These are phyloP conservation scores for Globisporangium splendens DNA, from an alignment of 352 stramenopile genomes.

Conservation along the genomic window DNA sequence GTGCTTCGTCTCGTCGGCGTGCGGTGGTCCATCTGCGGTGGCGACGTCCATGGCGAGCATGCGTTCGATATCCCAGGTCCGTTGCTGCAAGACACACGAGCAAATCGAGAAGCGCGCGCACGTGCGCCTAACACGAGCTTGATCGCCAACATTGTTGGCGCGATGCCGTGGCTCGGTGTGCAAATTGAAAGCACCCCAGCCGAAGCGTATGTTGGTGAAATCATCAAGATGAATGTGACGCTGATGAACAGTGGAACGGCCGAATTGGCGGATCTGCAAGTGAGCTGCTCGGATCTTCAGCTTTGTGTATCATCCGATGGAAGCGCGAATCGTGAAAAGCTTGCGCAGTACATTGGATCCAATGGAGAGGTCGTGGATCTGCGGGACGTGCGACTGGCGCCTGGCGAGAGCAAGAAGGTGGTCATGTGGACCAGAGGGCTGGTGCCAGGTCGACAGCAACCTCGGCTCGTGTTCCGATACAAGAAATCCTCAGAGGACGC, in stretches of 20 bases:
- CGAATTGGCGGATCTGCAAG: slow-evolving; percentile 44
- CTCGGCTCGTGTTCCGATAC: slow-evolving; percentile 74
- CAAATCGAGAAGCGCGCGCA: slow-evolving; percentile 63
- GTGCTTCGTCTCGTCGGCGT: slow-evolving; percentile 65
- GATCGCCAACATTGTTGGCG: slow-evolving; percentile 63
- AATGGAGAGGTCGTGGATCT: slow-evolving; percentile 68
- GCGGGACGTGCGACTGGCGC: slow-evolving; percentile 36
- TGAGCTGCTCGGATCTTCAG: slow-evolving; percentile 62
- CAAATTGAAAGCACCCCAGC: slow-evolving; percentile 38
- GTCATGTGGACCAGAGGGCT: slow-evolving; percentile 49
- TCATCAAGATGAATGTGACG: slow-evolving; percentile 50
- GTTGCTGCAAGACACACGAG: slow-evolving; percentile 76
- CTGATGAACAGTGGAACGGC: slow-evolving; percentile 59
- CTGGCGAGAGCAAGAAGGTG: slow-evolving; percentile 48
- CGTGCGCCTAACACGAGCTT: slow-evolving; percentile 74
- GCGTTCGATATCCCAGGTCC: slow-evolving; percentile 78
- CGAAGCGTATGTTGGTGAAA: slow-evolving; percentile 57
- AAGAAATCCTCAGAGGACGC: slow-evolving; percentile 18
- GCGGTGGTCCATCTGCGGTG: slow-evolving; percentile 80
- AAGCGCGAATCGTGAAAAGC: slow-evolving; percentile 9
- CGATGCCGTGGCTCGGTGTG: slow-evolving; percentile 83
- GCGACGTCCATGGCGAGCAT: slow-evolving; percentile 77
- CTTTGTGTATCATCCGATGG: slow-evolving; percentile 42
- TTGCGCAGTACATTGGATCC: slow-evolving; percentile 55
- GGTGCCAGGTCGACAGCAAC: slow-evolving; percentile 34